Base-by-base conservation (phyloP, 1,284 basidiomycete species). In the Amylostereum areolatum region DNA sequence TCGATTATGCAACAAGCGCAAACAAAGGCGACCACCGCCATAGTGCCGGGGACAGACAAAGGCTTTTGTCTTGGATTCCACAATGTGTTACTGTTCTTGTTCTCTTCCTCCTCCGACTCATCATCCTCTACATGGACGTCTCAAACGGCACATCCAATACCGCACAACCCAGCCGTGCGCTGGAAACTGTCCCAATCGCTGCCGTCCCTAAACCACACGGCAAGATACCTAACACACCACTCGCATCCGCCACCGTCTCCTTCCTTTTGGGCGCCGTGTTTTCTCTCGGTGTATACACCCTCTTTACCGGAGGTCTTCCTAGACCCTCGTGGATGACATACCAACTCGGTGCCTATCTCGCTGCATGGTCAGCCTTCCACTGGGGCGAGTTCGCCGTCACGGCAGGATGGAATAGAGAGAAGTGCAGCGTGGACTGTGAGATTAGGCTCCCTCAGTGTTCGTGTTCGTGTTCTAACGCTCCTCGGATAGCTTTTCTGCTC, bases 301-400 rank as follows among this genome's bases (percentile, higher is more conserved):
- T 81, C 60, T 53, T 71, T 8, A 57, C 64, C 32, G 76, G 78
- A 45, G 75, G 77, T 10, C 68, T 78, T 47, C 47, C 57, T 10
- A 57, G 55, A 4, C 65, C 66, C 33, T 86, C 81, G 74, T 89
- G 88, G 81, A 66, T 79, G 0, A 86, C 83, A 24, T 81, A 83
- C 45, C 88, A 89, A 62, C 72, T 96, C 1, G 90, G 88, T 0
- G 82, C 91, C 64, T 97, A 93, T 65, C 55, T 89, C 36, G 81
- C 85, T 28, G 75, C 85, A 1, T 92, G 90, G 87, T 76, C 88
- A 1, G 68, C 75, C 33, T 99, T 99, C 64, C 97, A 99, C 62
- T 88, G 94, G 80, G 83, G 81, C 35, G 97, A 99, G 66, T 99
- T 96, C 63, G 86, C 86, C 46, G 92, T 96, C 5, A 98, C 97